phyloP scores from a whole-genome alignment of 768 basidiomycete species.

The Fistulinella prunicolor region DNA sequence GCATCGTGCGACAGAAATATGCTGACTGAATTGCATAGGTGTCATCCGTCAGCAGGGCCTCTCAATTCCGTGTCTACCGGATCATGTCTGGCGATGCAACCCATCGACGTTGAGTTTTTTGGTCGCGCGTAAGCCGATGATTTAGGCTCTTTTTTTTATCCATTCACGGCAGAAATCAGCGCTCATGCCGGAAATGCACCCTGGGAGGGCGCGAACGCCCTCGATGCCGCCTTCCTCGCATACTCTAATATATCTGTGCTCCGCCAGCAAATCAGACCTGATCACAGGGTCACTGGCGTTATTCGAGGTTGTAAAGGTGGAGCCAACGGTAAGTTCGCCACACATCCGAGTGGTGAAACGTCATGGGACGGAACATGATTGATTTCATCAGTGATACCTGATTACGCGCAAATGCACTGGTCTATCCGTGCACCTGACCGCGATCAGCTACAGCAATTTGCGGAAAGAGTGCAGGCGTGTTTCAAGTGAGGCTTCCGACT shows the following conservation, averaged over 20 bases:
- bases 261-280: slow-evolving; percentile 84
- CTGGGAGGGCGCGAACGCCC: slow-evolving; percentile 84
- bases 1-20: slow-evolving; percentile 5
- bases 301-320: slow-evolving; percentile 67
- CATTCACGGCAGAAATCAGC: slow-evolving; percentile 34
- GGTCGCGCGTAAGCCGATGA: slow-evolving; percentile 59
- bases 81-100: slow-evolving; percentile 60
- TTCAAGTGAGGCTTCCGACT: slow-evolving; percentile 52
- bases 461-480: slow-evolving; percentile 62
- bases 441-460: slow-evolving; percentile 51
- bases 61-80: slow-evolving; percentile 49
- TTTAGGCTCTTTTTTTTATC: neutral
- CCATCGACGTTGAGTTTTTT: slow-evolving; percentile 65
- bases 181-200: slow-evolving; percentile 80
- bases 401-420: slow-evolving; percentile 76
- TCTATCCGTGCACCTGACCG: slow-evolving; percentile 65
- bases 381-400: slow-evolving; percentile 66
- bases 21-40: slow-evolving; percentile 44
- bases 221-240: slow-evolving; percentile 85
- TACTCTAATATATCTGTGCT: slow-evolving; percentile 77
- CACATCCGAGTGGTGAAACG: neutral
- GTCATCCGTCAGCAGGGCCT: slow-evolving; percentile 64
- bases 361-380: slow-evolving; percentile 1
- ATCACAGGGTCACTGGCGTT: slow-evolving; percentile 75
- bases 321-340: slow-evolving; percentile 54